phyloP scores from a whole-genome alignment of 495 filamentous ascomycete genomes.

The Penicillium arizonense region DNA sequence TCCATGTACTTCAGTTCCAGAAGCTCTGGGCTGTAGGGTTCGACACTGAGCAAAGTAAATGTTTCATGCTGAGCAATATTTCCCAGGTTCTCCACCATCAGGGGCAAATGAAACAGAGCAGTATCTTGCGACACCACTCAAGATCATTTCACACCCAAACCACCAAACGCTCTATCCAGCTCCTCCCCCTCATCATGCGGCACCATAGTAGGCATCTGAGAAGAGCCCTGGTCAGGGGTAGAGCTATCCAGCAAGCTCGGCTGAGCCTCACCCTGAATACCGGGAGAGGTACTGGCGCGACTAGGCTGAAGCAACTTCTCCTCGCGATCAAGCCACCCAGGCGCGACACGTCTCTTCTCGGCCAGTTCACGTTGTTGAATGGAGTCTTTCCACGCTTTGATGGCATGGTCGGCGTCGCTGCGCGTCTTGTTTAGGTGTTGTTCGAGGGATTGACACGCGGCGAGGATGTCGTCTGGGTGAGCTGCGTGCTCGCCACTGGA shows the following conservation, averaged over 20 bases:
- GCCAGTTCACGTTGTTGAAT: slow-evolving; percentile 77
- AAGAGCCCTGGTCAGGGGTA: slow-evolving; percentile 38
- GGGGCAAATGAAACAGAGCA: background rate
- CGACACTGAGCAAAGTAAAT: too few relatives aligned
- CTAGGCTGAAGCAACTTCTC: slow-evolving; percentile 76
- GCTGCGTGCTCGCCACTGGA: slow-evolving; percentile 68
- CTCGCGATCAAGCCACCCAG: slow-evolving; percentile 92
- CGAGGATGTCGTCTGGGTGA: slow-evolving; percentile 77
- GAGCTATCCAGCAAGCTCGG: slow-evolving; percentile 47
- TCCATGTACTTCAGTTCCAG: too few relatives aligned
- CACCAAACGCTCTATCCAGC: slow-evolving; percentile 87
- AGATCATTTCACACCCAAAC: slow-evolving; percentile 50
- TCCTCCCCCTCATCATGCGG: slow-evolving; percentile 68
- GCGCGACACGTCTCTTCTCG: slow-evolving; percentile 87
- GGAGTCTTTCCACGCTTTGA: slow-evolving; percentile 67
- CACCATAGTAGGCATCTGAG: slow-evolving; percentile 44
- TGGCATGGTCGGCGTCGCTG: slow-evolving; percentile 58
- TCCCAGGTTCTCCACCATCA: background rate
- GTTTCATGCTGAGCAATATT: background rate
- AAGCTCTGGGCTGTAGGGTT: too few relatives aligned
- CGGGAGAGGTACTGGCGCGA: slow-evolving; percentile 14
- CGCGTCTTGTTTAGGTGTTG: slow-evolving; percentile 67
- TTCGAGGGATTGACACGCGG: slow-evolving; percentile 72
- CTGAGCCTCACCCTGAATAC: slow-evolving; percentile 24
- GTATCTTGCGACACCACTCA: background rate